phyloP scores from a whole-genome alignment of 2,329 filamentous ascomycete species.

The Aurifilum marmelostoma region DNA sequence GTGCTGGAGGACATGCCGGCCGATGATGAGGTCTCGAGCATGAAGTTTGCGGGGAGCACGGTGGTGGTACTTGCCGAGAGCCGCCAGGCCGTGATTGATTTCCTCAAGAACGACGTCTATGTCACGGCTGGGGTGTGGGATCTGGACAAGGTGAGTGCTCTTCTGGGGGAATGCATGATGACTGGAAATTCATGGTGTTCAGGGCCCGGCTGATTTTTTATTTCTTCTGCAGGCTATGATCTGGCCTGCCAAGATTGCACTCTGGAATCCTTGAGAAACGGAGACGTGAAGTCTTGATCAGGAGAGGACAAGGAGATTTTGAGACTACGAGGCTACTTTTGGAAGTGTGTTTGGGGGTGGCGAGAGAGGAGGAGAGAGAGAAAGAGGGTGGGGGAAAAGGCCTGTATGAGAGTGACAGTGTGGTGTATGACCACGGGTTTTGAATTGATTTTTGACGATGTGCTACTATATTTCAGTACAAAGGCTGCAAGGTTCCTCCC shows the following conservation, averaged over 20 bases:
- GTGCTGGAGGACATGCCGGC: conserved; percentile 68
- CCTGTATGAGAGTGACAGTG: not conserved
- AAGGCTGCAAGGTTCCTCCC: not conserved
- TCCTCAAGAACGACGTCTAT: conserved; percentile 75
- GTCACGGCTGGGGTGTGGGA: conserved; percentile 77
- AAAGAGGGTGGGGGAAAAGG: too few species aligned
- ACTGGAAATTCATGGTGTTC: not conserved
- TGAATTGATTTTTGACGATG: not conserved
- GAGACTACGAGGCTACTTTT: too few species aligned
- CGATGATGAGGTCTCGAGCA: conserved; percentile 58
- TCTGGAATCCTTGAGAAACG: conserved; percentile 39
- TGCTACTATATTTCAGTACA: conserved; percentile 3
- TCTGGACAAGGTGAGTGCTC: conserved; percentile 64
- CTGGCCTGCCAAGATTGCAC: conserved; percentile 51
- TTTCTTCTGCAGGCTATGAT: conserved; percentile 48
- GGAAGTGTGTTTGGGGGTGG: too few species aligned
- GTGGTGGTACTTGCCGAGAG: conserved; percentile 69
- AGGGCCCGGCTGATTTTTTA: conserved; percentile 9
- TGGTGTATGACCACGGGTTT: not conserved
- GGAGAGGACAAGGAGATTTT: too few species aligned
- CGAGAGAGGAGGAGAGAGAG: too few species aligned
- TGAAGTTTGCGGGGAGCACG: conserved; percentile 75
- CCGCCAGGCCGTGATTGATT: conserved; percentile 69
- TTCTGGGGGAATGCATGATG: not conserved
- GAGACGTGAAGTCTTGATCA: not conserved